Base-by-base conservation (phyloP, 768 basidiomycete genomes). In the Pleurotus pulmonarius region DNA sequence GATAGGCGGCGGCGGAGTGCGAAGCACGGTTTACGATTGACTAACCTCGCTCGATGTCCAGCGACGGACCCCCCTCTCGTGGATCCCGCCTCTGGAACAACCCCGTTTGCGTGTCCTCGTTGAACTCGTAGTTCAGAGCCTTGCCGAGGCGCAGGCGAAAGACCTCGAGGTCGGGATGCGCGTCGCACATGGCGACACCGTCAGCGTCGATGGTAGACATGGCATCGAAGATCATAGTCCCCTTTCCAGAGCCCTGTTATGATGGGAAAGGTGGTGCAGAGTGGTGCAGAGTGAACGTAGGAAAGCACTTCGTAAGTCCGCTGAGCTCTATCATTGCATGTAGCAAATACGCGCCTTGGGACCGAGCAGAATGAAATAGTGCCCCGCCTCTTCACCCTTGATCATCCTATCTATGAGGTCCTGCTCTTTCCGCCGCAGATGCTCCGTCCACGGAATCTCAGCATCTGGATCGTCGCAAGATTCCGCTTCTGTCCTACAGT, bases 61-160 rank as follows among this genome's bases (percentile, higher is more conserved):
- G 73, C 5, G 86, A 82, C 4, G 93, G 83, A 1, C 92, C 91
- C 60, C 86, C 90, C 78, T 94, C 92, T 66, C 87, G 72, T 15
- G 92, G 92, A 73, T 96, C 92, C 40, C 86, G 75, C 56, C 92
- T 72, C 65, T 90, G 89, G 71, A 94, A 94, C 18, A 95, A 69
- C 6, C 85, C 86, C 2, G 83, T 85, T 67, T 91, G 89, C 22
- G 85, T 87, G 66, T 91, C 89, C 70, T 91, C 90, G 59, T 88
- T 86, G 73, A 80, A 94, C 67, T 96, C 93, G 64, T 86, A 93
- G 63, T 93, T 90, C 41, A 94, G 71, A 9, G 90, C 86, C 69
- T 92, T 92, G 46, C 93, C 93, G 22, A 96, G 77, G 41, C 92
- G 83, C 40, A 94, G 77, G 56, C 88, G 79, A 73, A 95, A 92